Evolutionary conservation across 2,329 filamentous ascomycete genomes (phyloP), one percentile per base, ranked within the genome.

Genomic region (Pestalotiopsis sp.): DNA sequence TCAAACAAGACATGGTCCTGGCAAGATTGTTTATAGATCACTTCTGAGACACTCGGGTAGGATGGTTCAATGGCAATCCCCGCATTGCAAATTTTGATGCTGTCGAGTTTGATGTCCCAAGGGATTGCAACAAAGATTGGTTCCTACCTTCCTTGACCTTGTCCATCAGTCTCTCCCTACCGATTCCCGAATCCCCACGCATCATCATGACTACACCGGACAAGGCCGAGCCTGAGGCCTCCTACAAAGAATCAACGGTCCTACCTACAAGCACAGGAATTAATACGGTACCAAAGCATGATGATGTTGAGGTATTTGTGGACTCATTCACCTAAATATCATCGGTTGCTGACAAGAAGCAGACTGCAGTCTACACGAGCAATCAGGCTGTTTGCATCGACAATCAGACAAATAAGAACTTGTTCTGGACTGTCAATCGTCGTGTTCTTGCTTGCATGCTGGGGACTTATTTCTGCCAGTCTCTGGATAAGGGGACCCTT

Each of bases 371-470:
- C 13, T 71, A 71, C 38, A 57, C 62, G 2, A 40, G 38, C 36
- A 38, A 62, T 17, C 58, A 58, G 41, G 66, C 70, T 13, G 68
- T 77, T n/a, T 69, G 85, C 67, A 86, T 87, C 72, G 86, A 86
- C 58, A 80, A 85, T 38, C 79, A 84, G 68, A 82, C 86, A 69
- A 87, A 86, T 82, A 75, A 80, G 80, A 70, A 83, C 74, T 72
- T 87, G 77, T 71, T 85, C 82, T 73, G 85, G 85, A 74, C 78
- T 75, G 74, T 81, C 69, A 87, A 88, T 76, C 82, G 84, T 66
- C 79, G 81, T 41, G 81, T 85, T 62, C 75, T 88, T 67, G 83
- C 81, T 12, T 86, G 85, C 74, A 84, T 87, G 74, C 77, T 84
- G 60, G 84, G 83, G 67, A 85, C 83, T 49, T 89, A 86, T 74